Evolutionary conservation across 371 early-diverging fungal genomes (phyloP).

Genomic region (Mortierella sp.): DNA sequence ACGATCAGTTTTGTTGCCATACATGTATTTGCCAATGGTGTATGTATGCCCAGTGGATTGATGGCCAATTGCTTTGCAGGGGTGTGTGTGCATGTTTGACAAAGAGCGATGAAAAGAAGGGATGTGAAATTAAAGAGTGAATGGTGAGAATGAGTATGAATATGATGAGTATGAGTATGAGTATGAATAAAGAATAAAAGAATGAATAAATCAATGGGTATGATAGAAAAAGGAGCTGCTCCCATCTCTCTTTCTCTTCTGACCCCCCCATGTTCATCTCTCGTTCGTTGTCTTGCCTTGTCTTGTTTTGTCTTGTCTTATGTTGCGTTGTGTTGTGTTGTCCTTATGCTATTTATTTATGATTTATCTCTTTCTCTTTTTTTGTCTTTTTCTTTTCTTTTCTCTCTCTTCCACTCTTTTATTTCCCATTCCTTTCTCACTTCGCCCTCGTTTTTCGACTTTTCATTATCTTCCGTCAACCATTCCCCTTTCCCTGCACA

Average conservation of each 20-base stretch:
- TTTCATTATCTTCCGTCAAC: not conserved
- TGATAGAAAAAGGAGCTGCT: not conserved
- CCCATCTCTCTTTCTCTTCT: not conserved
- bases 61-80: not conserved
- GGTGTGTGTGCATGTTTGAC: no score
- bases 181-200: not conserved
- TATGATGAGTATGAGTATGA: not conserved
- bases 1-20: not conserved
- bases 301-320: no score
- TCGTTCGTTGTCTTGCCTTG: no score
- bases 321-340: no score
- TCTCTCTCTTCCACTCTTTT: not conserved
- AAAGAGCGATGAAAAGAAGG: no score
- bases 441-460: not conserved
- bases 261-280: not conserved
- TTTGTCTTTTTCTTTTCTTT: not conserved
- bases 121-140: not conserved
- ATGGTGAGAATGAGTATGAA: not conserved
- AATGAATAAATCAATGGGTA: not conserved
- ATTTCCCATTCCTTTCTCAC: not conserved
- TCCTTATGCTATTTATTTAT: not conserved
- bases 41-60: not conserved
- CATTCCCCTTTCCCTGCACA: constrained; percentile 3
- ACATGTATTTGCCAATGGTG: not conserved
- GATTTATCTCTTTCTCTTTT: not conserved